Conservation (phyloP, 176 grass and related monocot genomes). For the Hordeum marinum region DNA sequence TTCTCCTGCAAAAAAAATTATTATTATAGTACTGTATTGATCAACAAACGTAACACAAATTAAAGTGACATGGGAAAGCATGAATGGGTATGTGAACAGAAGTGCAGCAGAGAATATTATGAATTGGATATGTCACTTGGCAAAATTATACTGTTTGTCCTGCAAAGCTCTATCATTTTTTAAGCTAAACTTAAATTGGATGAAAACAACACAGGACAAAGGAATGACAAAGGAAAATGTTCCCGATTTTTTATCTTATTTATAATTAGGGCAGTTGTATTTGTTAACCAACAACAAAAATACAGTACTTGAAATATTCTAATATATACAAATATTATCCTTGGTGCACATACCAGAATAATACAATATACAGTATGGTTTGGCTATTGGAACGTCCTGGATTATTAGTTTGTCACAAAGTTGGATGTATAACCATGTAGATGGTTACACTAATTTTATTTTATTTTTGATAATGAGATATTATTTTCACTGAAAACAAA, state of each 20-base stretch:
- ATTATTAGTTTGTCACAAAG: background rate
- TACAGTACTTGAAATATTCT: background rate
- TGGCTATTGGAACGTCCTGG: background rate
- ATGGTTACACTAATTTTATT: background rate
- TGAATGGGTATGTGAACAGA: background rate
- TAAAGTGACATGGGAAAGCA: background rate
- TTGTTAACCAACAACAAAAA: background rate
- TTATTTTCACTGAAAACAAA: no score
- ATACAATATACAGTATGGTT: background rate
- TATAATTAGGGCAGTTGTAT: background rate
- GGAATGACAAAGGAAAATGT: background rate
- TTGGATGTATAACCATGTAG: background rate
- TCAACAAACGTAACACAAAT: conserved; percentile 20
- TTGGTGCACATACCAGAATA: conserved; percentile 5
- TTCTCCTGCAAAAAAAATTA: conserved; percentile 71
- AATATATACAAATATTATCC: background rate
- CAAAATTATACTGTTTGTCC: background rate
- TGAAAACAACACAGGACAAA: background rate
- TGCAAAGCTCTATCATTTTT: background rate
- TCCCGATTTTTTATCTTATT: background rate
- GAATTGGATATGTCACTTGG: background rate
- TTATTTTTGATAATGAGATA: background rate
- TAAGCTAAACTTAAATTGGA: background rate
- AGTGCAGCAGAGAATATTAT: background rate
- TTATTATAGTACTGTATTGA: background rate